Evolutionary conservation across 129 eudicot genomes (phyloP), one percentile per base, ranked within the genome.

Genomic region (Chrysanthemum seticuspe): DNA sequence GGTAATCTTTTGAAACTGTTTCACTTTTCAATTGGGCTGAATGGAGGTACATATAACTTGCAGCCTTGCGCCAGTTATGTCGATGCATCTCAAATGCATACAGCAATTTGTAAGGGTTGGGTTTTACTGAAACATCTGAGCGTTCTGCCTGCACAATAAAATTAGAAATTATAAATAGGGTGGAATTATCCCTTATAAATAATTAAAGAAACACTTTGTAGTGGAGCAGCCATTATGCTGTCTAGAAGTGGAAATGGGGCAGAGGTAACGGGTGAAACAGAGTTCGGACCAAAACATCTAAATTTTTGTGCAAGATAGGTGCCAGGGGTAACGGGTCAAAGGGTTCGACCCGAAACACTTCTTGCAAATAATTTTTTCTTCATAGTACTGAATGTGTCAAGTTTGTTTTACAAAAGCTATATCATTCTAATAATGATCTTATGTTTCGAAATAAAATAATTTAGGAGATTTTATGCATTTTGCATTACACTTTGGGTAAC

Each of bases 21-120:
- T 90, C 96, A 79, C 74, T 70, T 83, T 80, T 91, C 80, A 95
- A 67, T 69, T 80, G 91, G 53, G 69, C 59, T 29, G 97, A 81
- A 76, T 91, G 87, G 47, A 86, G 74, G 67, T 90, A 95, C 57
- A 95, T 95, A 71, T 86, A 91, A 54, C 77, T 83, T 76, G 99
- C 96, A 4, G 97, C 99, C 82, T 78, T 95, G 50, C 90, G 88
- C 97, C 97, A 95, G 79, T 95, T 95, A 73, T 95, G 96, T 54
- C 81, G 91, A 81, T 87, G 88, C 96, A 95, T 91, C 80, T 90
- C 99, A 74, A 87, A 88, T 11, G 99, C 81, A 78, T 95, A 90
- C 16, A 95, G 85, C 74, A 95, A 65, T 67, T 91, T 91, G 82
- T 82, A 95, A 15, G 97, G 91, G 79, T 85, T 90, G 36, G 95